A percentile compares a stretch with the other conserved stretches of the same genome.
phyloP scores from a whole-genome alignment of 176 grass and related monocot species.

The Pharus latifolius region DNA sequence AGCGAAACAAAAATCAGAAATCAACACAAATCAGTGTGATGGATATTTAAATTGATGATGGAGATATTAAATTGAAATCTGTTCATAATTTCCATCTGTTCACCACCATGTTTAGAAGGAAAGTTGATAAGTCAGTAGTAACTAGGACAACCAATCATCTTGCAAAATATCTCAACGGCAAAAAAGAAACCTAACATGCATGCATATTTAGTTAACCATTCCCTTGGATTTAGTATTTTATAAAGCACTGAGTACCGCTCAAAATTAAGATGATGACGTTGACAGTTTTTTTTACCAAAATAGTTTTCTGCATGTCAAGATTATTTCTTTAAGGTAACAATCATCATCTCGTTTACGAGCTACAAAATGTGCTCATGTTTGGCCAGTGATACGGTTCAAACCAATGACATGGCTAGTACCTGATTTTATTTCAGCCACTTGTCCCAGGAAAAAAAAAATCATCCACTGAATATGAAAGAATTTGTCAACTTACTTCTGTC shows the following conservation, averaged over 20 bases:
- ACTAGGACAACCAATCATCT: background rate
- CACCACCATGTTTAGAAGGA: conserved; percentile 2
- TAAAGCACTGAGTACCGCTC: background rate
- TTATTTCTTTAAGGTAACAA: background rate
- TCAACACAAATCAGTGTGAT: background rate
- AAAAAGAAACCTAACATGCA: background rate
- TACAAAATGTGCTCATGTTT: background rate
- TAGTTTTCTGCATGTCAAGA: background rate
- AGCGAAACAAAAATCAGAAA: background rate
- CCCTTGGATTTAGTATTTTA: background rate
- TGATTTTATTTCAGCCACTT: background rate
- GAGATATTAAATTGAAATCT: background rate
- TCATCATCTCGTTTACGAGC: background rate
- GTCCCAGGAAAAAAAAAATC: background rate
- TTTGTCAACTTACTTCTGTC: background rate
- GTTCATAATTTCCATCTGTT: conserved; percentile 6
- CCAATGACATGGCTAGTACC: background rate
- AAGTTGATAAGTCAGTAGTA: background rate
- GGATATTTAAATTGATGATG: conserved; percentile 11
- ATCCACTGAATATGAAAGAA: background rate
- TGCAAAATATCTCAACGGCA: background rate
- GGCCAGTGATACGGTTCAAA: background rate
- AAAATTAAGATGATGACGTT: background rate
- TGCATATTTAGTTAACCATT: background rate
- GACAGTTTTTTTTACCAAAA: background rate